Percentiles rank a stretch among this genome's conserved stretches.
phyloP scores from a whole-genome alignment of 2,329 filamentous ascomycete genomes.

The Teratosphaeria zuluensis region DNA sequence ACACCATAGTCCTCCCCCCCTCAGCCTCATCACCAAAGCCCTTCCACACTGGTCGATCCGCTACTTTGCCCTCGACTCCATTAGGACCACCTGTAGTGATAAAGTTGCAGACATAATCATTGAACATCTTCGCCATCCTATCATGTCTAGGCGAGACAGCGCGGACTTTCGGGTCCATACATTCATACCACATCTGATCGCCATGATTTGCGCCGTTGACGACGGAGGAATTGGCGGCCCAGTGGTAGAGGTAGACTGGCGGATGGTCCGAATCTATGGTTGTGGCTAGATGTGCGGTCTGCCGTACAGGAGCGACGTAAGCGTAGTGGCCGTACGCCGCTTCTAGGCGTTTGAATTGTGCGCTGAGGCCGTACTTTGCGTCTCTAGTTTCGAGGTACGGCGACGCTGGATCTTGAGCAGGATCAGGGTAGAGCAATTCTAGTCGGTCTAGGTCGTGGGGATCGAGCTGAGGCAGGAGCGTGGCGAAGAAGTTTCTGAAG shows the following conservation, averaged over 20 bases:
- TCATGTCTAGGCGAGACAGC: conserved; percentile 20
- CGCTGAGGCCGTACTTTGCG: conserved; percentile 32
- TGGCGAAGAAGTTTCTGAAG: conserved; percentile 52
- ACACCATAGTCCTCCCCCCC: conserved; percentile 35
- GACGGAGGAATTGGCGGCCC: conserved; percentile 39
- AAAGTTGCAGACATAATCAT: conserved; percentile 25
- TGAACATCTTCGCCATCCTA: conserved; percentile 21
- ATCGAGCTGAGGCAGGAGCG: conserved; percentile 50
- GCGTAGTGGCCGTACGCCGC: conserved; percentile 54
- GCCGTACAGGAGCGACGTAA: conserved; percentile 54
- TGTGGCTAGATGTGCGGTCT: conserved; percentile 43
- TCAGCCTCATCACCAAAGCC: conserved; percentile 15
- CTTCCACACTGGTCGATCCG: not conserved
- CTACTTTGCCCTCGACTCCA: conserved; percentile 12
- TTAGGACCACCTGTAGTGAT: conserved; percentile 26
- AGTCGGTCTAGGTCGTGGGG: conserved; percentile 45
- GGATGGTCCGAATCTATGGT: conserved; percentile 14
- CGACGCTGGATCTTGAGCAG: conserved; percentile 31
- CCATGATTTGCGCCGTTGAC: conserved; percentile 26
- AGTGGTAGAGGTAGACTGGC: conserved; percentile 51
- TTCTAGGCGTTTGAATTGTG: conserved; percentile 48
- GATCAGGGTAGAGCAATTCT: conserved; percentile 54
- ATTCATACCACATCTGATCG: conserved; percentile 27
- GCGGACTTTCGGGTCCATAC: conserved; percentile 16
- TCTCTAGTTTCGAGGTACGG: conserved; percentile 31